phyloP scores from a whole-genome alignment of 768 basidiomycete genomes.

The Auricularia heimuer region DNA sequence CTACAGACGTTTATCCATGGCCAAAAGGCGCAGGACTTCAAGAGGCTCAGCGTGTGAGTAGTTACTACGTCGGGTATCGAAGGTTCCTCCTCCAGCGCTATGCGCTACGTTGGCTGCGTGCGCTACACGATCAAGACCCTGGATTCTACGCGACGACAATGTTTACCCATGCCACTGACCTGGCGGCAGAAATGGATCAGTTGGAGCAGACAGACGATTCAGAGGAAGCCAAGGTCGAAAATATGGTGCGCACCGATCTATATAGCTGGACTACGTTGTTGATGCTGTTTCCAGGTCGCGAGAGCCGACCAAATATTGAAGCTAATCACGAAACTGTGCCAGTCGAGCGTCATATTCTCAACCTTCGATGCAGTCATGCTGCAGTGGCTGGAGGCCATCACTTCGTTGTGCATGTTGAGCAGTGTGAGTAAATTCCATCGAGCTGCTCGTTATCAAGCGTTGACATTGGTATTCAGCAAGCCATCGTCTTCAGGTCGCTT shows the following conservation, averaged over 20 bases:
- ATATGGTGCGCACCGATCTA: not conserved
- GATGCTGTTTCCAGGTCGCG: slow-evolving; percentile 9
- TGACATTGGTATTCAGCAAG: not conserved
- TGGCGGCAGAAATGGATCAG: slow-evolving; percentile 23
- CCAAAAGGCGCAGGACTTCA: slow-evolving; percentile 27
- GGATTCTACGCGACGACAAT: slow-evolving; percentile 41
- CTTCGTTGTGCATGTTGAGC: slow-evolving; percentile 19
- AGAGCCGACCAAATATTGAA: slow-evolving; percentile 37
- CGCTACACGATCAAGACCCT: slow-evolving; percentile 54
- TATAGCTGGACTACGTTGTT: not conserved
- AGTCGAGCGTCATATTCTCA: slow-evolving; percentile 44
- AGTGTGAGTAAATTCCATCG: not conserved
- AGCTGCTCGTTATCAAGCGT: not conserved
- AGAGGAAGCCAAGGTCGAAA: not conserved
- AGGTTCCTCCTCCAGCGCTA: slow-evolving; percentile 45
- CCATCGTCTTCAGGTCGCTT: slow-evolving; percentile 20
- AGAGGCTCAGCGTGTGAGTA: slow-evolving; percentile 27
- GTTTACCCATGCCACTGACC: slow-evolving; percentile 44
- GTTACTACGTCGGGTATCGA: slow-evolving; percentile 58
- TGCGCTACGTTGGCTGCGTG: slow-evolving; percentile 56
- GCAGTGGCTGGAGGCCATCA: slow-evolving; percentile 52
- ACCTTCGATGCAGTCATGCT: slow-evolving; percentile 49
- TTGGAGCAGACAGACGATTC: not conserved
- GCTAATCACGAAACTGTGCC: slow-evolving; percentile 43
- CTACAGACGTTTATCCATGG: slow-evolving; percentile 41